These are phyloP conservation scores for Annona squamosa DNA, from an alignment of 164 flowering plant species.

Conservation along the genomic window DNA sequence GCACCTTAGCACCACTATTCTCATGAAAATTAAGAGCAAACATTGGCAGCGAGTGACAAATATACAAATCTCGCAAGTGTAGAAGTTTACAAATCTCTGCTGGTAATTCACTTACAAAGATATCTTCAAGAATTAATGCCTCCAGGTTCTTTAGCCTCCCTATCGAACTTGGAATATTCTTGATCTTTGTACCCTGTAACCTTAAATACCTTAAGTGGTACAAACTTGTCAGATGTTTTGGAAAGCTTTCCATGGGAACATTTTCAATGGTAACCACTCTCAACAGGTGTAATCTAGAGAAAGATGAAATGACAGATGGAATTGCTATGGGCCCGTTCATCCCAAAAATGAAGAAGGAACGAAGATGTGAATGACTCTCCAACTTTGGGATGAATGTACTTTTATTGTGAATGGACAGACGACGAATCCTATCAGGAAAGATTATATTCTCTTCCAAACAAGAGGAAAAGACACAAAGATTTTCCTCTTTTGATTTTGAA, in stretches of 20 bases:
- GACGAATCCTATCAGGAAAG: not conserved
- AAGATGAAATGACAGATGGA: too few relatives aligned
- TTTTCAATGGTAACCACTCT: constrained; percentile 1
- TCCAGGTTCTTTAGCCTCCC: too few relatives aligned
- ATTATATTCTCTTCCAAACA: too few relatives aligned
- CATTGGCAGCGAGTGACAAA: not conserved
- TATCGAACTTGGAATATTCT: too few relatives aligned
- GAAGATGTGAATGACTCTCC: not conserved
- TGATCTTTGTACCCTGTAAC: not conserved
- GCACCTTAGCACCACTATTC: not conserved
- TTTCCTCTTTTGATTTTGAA: not conserved
- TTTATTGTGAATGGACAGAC: not conserved
- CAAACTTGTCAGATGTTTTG: not conserved
- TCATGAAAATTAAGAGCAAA: not conserved
- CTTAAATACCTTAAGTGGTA: not conserved
- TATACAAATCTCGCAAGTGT: not conserved
- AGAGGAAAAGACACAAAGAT: not conserved
- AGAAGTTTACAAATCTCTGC: too few relatives aligned
- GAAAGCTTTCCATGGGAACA: not conserved
- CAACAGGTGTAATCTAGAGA: not conserved
- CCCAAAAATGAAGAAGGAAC: not conserved
- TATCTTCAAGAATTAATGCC: too few relatives aligned
- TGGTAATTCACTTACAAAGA: too few relatives aligned
- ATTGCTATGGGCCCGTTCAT: too few relatives aligned
- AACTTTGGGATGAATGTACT: not conserved